Percentiles rank a stretch among this genome's conserved stretches.
Conservation (phyloP, 257 asterid species). For the Anisodus tanguticus region DNA sequence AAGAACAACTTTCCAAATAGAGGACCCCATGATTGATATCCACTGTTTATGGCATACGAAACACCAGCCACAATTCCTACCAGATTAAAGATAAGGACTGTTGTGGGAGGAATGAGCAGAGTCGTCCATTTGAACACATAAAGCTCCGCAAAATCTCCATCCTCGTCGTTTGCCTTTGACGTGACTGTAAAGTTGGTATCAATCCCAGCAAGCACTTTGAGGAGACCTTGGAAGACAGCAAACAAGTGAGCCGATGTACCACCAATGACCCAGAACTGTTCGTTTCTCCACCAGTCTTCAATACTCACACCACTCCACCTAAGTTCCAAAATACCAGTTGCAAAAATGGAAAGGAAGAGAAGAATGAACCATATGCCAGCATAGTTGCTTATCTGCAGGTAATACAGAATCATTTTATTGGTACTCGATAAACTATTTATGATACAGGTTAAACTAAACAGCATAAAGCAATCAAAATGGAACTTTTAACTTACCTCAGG, state of each 20-base stretch:
- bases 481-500: conserved; percentile 60
- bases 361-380: conserved; percentile 91
- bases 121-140: conserved; percentile 90
- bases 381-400: conserved; percentile 79
- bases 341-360: conserved; percentile 73
- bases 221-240: conserved; percentile 93
- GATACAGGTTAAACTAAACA: neutral
- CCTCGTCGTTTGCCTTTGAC: conserved; percentile 79
- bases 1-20: conserved; percentile 77
- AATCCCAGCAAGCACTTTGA: conserved; percentile 87
- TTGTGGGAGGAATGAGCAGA: conserved; percentile 88
- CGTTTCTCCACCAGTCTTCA: conserved; percentile 97
- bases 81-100: conserved; percentile 74
- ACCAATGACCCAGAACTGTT: conserved; percentile 96
- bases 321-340: conserved; percentile 84
- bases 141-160: conserved; percentile 78
- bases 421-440: conserved; percentile 2
- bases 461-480: conserved; percentile 9
- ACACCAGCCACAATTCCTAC: conserved; percentile 92
- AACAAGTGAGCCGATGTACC: conserved; percentile 95
- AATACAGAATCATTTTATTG: conserved; percentile 1
- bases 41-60: conserved; percentile 82
- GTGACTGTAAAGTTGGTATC: conserved; percentile 92
- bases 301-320: conserved; percentile 89
- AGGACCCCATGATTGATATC: conserved; percentile 95